phyloP scores from a whole-genome alignment of 768 basidiomycete species.

The Pisolithus microcarpus region DNA sequence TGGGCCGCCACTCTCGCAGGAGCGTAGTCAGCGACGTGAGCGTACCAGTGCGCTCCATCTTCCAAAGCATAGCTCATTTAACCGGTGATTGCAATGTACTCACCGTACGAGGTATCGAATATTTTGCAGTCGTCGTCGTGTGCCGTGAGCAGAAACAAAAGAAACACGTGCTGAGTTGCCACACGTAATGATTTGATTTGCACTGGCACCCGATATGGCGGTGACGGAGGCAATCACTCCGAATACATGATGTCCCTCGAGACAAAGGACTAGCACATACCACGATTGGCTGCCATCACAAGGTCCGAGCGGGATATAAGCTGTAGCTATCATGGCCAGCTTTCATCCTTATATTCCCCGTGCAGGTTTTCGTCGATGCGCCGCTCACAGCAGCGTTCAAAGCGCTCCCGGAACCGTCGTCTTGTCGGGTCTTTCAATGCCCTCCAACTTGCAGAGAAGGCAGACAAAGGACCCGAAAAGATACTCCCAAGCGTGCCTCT shows the following conservation, averaged over 20 bases:
- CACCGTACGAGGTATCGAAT: too few species aligned
- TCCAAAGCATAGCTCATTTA: background rate
- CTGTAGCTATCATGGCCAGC: conserved; percentile 6
- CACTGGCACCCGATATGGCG: conserved; percentile 8
- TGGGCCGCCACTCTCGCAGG: conserved; percentile 47
- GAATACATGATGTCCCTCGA: conserved; percentile 6
- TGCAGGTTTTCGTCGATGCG: background rate
- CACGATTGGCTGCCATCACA: conserved; percentile 9
- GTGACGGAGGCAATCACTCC: conserved; percentile 5
- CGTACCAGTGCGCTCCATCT: conserved; percentile 54
- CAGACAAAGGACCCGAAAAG: conserved; percentile 6
- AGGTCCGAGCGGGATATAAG: background rate
- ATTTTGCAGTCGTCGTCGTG: too few species aligned
- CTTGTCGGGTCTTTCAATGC: conserved; percentile 29
- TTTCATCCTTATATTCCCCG: conserved; percentile 4
- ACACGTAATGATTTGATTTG: too few species aligned
- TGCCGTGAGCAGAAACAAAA: too few species aligned
- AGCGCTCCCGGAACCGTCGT: conserved; percentile 13
- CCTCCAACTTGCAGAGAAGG: conserved; percentile 23
- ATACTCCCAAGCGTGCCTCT: conserved; percentile 9
- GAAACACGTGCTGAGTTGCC: too few species aligned
- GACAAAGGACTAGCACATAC: conserved; percentile 9
- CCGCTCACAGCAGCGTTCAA: background rate
- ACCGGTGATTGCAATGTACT: too few species aligned
- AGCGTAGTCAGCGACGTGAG: conserved; percentile 35